Percentiles rank a stretch among this genome's conserved stretches.
Evolutionary conservation across 805 yeast genomes (phyloP).

Genomic region (Blastobotrys americana): DNA sequence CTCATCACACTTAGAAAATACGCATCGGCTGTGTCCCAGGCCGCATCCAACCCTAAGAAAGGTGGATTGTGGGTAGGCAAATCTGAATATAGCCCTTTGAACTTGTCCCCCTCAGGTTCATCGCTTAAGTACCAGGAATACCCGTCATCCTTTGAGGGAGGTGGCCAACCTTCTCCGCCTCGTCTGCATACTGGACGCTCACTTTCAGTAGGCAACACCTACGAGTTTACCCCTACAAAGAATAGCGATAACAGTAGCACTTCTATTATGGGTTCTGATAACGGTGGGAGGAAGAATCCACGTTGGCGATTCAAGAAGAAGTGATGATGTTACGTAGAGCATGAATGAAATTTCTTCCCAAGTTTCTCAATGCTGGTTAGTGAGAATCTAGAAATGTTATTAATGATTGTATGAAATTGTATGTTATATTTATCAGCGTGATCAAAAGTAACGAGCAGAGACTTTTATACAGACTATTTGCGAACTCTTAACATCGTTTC

Average conservation of each 20-base stretch:
- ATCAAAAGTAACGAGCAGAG: too few relatives aligned
- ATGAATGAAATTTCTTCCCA: neutral
- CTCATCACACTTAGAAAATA: slow-evolving; percentile 5
- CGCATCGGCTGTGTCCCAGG: slow-evolving; percentile 3
- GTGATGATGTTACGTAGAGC: neutral
- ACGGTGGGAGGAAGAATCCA: neutral
- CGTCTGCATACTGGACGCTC: neutral
- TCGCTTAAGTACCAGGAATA: neutral
- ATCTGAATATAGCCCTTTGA: neutral
- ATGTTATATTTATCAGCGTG: too few relatives aligned
- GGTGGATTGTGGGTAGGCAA: slow-evolving; percentile 1
- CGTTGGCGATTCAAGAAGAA: neutral
- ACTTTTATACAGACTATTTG: too few relatives aligned
- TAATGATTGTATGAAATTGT: too few relatives aligned
- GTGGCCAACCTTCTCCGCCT: neutral
- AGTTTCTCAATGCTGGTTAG: neutral
- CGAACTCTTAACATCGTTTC: too few relatives aligned
- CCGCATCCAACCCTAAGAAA: slow-evolving; percentile 1
- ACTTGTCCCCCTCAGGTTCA: neutral
- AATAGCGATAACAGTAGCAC: too few relatives aligned
- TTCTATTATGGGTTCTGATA: too few relatives aligned
- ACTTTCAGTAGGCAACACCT: neutral
- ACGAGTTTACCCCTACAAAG: neutral
- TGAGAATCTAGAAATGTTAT: neutral
- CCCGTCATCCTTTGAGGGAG: neutral